These are phyloP conservation scores for Trametopsis cervina DNA, from an alignment of 768 basidiomycete species.

Conservation along the genomic window DNA sequence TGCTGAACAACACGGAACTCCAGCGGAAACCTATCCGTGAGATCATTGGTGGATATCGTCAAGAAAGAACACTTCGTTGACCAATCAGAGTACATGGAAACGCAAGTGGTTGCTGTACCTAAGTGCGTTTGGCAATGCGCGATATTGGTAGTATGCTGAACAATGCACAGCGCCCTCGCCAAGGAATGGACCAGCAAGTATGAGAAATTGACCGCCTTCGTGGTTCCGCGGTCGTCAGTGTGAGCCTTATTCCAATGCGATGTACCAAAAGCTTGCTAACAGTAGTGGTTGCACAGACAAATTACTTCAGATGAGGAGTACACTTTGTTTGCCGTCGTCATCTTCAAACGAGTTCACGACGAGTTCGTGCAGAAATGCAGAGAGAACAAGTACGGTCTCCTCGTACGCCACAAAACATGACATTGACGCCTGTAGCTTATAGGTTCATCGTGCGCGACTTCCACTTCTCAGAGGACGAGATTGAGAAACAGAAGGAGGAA, in stretches of 20 bases:
- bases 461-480: slow-evolving; percentile 74
- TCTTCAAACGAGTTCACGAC: slow-evolving; percentile 89
- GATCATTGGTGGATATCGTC: slow-evolving; percentile 81
- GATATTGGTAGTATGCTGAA: not conserved
- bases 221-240: slow-evolving; percentile 90
- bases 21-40: slow-evolving; percentile 92
- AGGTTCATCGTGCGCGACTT: slow-evolving; percentile 97
- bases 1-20: slow-evolving; percentile 12
- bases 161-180: slow-evolving; percentile 48
- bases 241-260: slow-evolving; percentile 31
- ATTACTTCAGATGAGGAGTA: slow-evolving; percentile 88
- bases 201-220: slow-evolving; percentile 81
- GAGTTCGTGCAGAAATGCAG: slow-evolving; percentile 91
- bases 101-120: slow-evolving; percentile 87
- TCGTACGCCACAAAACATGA: not conserved
- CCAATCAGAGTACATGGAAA: slow-evolving; percentile 92
- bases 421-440: slow-evolving; percentile 5
- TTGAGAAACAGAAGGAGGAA: slow-evolving; percentile 77
- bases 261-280: slow-evolving; percentile 4
- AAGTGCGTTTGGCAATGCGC: slow-evolving; percentile 48
- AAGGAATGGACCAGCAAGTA: slow-evolving; percentile 92
- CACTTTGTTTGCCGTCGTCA: slow-evolving; percentile 73
- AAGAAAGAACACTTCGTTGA: slow-evolving; percentile 73
- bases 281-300: slow-evolving; percentile 35
- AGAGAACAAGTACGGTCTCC: slow-evolving; percentile 74